Evolutionary conservation across 495 filamentous ascomycete genomes (phyloP).

Genomic region (Umbilicaria muhlenbergii): DNA sequence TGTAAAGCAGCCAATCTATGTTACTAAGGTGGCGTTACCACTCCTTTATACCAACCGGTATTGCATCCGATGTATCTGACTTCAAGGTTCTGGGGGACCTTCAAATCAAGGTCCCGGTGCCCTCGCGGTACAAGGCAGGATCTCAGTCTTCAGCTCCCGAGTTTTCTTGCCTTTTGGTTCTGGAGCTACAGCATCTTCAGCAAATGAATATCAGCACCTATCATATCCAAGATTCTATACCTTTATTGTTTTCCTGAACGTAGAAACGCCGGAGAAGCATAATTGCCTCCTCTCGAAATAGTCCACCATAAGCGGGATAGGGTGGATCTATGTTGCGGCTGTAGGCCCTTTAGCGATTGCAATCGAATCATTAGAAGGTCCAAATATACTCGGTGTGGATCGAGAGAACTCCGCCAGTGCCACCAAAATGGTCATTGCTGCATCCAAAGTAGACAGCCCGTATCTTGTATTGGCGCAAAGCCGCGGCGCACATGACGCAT

Average conservation of each 20-base stretch:
- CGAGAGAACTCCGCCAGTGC: conserved; percentile 78
- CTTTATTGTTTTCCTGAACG: conserved; percentile 87
- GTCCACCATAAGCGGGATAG: conserved; percentile 64
- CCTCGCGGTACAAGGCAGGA: conserved; percentile 7
- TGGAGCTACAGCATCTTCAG: conserved; percentile 28
- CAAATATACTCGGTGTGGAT: conserved; percentile 56
- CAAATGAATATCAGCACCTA: neutral
- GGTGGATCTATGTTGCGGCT: conserved; percentile 49
- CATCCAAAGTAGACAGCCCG: conserved; percentile 86
- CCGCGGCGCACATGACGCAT: conserved; percentile 96
- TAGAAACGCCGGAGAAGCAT: conserved; percentile 86
- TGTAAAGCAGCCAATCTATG: too few species aligned
- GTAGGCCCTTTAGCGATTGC: neutral
- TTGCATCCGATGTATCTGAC: too few species aligned
- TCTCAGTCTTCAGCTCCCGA: conserved; percentile 31
- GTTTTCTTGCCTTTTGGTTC: conserved; percentile 42
- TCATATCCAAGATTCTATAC: conserved; percentile 22
- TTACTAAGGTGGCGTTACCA: too few species aligned
- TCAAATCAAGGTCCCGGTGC: too few species aligned
- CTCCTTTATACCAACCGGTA: too few species aligned
- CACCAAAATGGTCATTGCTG: conserved; percentile 88
- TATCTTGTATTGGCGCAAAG: conserved; percentile 70
- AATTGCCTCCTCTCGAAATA: conserved; percentile 78
- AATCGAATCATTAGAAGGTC: neutral
- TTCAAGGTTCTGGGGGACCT: too few species aligned